Percentiles rank a stretch among this genome's conserved stretches.
Evolutionary conservation across 202 grass and related monocot genomes (phyloP).

Genomic region (Setaria viridis): DNA sequence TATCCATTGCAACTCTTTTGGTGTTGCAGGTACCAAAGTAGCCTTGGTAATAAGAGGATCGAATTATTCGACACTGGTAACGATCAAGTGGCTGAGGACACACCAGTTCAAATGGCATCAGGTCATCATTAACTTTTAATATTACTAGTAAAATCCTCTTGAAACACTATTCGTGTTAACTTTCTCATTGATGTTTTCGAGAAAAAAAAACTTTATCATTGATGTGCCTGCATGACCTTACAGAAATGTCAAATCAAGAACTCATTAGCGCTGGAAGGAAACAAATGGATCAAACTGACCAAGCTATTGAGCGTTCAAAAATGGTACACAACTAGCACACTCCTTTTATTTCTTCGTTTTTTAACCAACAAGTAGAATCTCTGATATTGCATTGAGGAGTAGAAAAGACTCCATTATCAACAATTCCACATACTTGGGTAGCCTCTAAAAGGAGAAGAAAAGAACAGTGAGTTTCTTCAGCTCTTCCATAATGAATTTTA

Average conservation of each 20-base stretch:
- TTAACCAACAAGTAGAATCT: background rate
- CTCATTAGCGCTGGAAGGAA: slow-evolving; percentile 77
- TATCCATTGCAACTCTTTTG: slow-evolving; percentile 25
- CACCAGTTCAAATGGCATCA: slow-evolving; percentile 82
- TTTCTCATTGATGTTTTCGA: slow-evolving; percentile 34
- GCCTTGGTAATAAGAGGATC: slow-evolving; percentile 94
- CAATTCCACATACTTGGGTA: background rate
- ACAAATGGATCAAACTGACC: slow-evolving; percentile 95
- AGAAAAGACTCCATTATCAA: background rate
- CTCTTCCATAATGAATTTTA: slow-evolving; percentile 35
- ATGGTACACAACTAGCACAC: slow-evolving; percentile 49
- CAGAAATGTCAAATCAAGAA: slow-evolving; percentile 96
- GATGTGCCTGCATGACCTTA: slow-evolving; percentile 29
- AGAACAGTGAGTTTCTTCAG: background rate
- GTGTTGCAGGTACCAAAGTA: slow-evolving; percentile 88
- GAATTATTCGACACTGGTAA: slow-evolving; percentile 89
- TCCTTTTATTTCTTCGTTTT: background rate
- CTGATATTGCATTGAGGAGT: background rate
- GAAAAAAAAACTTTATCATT: slow-evolving; percentile 20
- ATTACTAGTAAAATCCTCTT: background rate
- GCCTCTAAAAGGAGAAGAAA: slow-evolving; percentile 4
- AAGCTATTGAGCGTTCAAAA: slow-evolving; percentile 93
- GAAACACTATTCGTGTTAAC: background rate
- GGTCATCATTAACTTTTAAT: slow-evolving; percentile 40
- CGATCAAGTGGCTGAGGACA: slow-evolving; percentile 68